A percentile compares a stretch with the other conserved stretches of the same genome.
Evolutionary conservation across 78 protist species (phyloP).

Genomic region (Dictyostelium intermedium): DNA sequence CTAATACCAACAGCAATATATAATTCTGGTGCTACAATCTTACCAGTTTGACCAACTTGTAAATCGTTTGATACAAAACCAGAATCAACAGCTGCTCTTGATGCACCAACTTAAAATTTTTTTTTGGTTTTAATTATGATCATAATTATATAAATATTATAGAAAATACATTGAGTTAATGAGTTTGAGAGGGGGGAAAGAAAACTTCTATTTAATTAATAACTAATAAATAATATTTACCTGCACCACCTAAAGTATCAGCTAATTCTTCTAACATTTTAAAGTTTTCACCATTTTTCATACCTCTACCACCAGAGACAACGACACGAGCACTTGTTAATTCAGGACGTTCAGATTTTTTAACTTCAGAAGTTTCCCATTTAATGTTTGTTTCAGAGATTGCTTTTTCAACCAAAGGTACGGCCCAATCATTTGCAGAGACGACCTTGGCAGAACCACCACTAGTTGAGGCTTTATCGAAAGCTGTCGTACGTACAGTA

Average conservation of each 20-base stretch:
- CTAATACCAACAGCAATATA: constrained; percentile 98
- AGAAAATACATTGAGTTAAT: too few relatives aligned
- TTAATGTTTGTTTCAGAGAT: constrained; percentile 5
- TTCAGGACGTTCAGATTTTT: constrained; percentile 95
- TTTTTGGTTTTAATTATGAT: too few relatives aligned
- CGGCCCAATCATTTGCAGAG: constrained; percentile 28
- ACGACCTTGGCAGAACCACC: constrained; percentile 83
- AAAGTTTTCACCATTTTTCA: constrained; percentile 96
- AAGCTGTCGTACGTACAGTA: constrained; percentile 95
- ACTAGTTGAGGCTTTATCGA: constrained; percentile 89
- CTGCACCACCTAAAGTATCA: constrained; percentile 92
- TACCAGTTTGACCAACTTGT: constrained; percentile 98
- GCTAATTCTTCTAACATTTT: constrained; percentile 94
- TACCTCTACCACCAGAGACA: constrained; percentile 97
- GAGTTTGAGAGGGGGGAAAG: too few relatives aligned
- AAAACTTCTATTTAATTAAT: too few relatives aligned
- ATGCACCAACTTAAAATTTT: constrained; percentile 96
- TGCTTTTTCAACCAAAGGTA: constrained; percentile 30
- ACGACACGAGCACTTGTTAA: constrained; percentile 90
- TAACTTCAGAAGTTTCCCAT: constrained; percentile 74
- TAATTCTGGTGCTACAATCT: constrained; percentile 98
- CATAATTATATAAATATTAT: too few relatives aligned
- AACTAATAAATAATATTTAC: too few relatives aligned
- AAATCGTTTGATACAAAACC: constrained; percentile 95
- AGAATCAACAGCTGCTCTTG: constrained; percentile 99